Conservation (phyloP, 164 flowering plant species). For the Magnolia changhungtana region DNA sequence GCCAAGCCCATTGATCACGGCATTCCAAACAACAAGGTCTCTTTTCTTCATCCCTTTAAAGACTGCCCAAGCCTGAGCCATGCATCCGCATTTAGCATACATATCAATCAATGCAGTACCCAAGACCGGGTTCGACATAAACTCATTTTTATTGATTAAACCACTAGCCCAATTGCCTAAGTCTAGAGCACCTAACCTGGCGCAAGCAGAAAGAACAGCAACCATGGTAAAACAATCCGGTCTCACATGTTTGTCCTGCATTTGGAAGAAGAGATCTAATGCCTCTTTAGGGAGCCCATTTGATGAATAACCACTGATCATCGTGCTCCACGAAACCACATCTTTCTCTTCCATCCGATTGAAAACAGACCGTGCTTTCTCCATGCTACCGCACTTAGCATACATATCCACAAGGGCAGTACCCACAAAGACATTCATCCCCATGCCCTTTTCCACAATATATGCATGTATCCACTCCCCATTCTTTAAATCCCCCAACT, state of each 20-base stretch:
- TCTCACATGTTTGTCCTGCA: conserved; percentile 24
- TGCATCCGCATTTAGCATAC: conserved; percentile 64
- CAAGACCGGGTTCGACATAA: conserved; percentile 21
- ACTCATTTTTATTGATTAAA: conserved; percentile 21
- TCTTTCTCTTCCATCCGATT: conserved; percentile 28
- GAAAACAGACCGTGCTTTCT: conserved; percentile 25
- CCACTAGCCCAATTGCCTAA: conserved; percentile 21
- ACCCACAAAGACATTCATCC: conserved; percentile 23
- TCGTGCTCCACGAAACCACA: conserved; percentile 29
- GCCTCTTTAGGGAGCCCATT: conserved; percentile 36
- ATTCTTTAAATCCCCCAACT: conserved; percentile 24
- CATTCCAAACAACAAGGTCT: conserved; percentile 35
- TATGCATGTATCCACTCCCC: conserved; percentile 24
- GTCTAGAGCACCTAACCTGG: conserved; percentile 28
- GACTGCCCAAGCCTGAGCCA: conserved; percentile 23
- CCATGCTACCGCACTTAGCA: conserved; percentile 33
- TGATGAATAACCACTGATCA: conserved; percentile 29
- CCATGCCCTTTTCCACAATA: conserved; percentile 22
- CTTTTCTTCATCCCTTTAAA: conserved; percentile 27
- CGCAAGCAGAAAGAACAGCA: conserved; percentile 32
- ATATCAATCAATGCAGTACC: conserved; percentile 62
- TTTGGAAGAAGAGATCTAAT: conserved; percentile 24
- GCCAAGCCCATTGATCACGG: conserved; percentile 27
- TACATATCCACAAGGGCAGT: conserved; percentile 35
- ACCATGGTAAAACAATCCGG: conserved; percentile 38